Evolutionary conservation across 2,329 filamentous ascomycete species (phyloP), one percentile per base, ranked within the genome.

Genomic region (Colletotrichum truncatum): DNA sequence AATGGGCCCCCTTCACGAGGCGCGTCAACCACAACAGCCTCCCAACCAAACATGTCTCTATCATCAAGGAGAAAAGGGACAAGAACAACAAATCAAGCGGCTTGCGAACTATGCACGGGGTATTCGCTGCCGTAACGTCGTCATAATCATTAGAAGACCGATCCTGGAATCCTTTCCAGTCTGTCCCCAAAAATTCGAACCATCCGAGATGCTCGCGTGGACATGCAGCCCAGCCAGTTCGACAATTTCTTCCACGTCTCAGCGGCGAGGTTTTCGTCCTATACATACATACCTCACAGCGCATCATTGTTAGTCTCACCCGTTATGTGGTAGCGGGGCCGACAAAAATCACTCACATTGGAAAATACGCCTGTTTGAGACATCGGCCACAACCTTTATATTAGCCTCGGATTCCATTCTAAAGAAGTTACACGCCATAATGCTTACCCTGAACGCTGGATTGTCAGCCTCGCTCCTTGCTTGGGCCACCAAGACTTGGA

Each of bases 251-350:
- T 6, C 11, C 25, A 16, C 12, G 21, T 23, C 28, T 58, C 32
- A 66, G 7, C 70, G 70, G 46, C 75, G 78, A 60, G 85, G 84
- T 68, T 90, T 90, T 67, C 82, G 82, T 52, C 87, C 88, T 69
- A 90, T 89, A 68, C 86, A 89, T 36, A 90, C 84, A 72, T 90
- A 89, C 68, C 87, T 89, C 34, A 6, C 9, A 12, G n/a, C 21
- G 11, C 6, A 41, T 4, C 21, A 3, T n/a, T 11, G 41, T 66
- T 21, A 66, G 46, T 28, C 6, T 18, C 16, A 6, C 11, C n/a
- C 12, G 21, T 25, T 30, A 30, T 43, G 14, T 26, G 10, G 48
- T 21, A 38, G 18, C 11, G 23, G 18, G 16, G 16, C 28, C 16
- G 41, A 14, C 23, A 25, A n/a, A 12, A 11, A 8, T n/a, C n/a